Evolutionary conservation across 2,329 filamentous ascomycete genomes (phyloP), one percentile per base, ranked within the genome.

Genomic region (Clathrospora elynae): DNA sequence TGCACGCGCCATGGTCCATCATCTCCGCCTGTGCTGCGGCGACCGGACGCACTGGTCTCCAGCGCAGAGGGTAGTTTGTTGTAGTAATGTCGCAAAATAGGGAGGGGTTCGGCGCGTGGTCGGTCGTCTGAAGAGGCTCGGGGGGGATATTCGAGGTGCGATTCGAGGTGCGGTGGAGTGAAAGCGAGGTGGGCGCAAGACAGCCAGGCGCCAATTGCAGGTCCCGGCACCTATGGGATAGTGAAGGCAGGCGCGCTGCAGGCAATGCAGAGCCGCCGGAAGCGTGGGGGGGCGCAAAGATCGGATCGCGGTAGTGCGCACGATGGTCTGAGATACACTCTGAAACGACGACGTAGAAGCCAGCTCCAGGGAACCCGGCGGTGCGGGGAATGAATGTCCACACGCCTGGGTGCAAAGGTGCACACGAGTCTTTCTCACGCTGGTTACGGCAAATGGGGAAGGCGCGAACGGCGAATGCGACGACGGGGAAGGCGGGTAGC

Each of bases 1-100:
- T 72, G 62, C 71, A 73, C 44, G 68, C 64, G 57, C 70, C 71
- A 69, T 72, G 69, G 44, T 73, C 70, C 71, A 74, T 74, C 37
- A 53, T 68, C 59, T 62, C 61, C 61, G 54, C 57, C 49, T 48
- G 35, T 50, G 46, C 51, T 53, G 50, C 59, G 59, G 62, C 55
- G 62, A 64, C 60, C 62, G 63, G 64, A 50, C 41, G 36, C 33
- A 48, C 57, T 62, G 63, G 59, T 61, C 62, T 66, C 59, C 57
- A 59, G 60, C 59, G 44, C 60, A 57, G 43, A 62, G 49, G 56
- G 58, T 53, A 58, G 55, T 57, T 24, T 35, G 37, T 39, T 38
- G 50, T 43, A 35, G 25, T 12, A 31, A 33, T 23, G 56, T 51
- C 50, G 60, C 57, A 54, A 55, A 59, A 58, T 45, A 40, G 53